These are phyloP conservation scores for Verticillium alfalfae DNA, from an alignment of 2,329 filamentous ascomycete genomes.

Conservation along the genomic window DNA sequence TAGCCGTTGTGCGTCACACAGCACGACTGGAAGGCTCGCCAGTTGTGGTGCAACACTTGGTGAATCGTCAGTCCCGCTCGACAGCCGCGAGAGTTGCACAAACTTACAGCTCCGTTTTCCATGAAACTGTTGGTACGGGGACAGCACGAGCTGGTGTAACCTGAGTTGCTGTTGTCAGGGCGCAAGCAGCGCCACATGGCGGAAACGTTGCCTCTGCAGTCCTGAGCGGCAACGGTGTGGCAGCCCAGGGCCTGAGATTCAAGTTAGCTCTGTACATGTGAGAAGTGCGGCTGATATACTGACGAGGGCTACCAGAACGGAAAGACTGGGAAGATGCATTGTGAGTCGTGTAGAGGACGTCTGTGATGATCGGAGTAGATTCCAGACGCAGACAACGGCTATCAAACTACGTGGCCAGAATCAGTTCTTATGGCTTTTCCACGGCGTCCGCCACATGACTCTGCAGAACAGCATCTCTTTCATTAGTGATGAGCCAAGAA, in stretches of 20 bases:
- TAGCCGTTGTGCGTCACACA: background rate
- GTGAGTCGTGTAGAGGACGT: background rate
- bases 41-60: conserved; percentile 1
- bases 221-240: background rate
- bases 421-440: background rate
- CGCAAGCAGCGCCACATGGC: background rate
- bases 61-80: background rate
- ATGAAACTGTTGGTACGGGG: background rate
- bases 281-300: background rate
- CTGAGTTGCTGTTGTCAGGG: conserved; percentile 1
- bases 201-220: background rate
- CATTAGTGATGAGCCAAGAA: background rate
- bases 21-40: background rate
- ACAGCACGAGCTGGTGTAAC: conserved; percentile 3
- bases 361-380: background rate
- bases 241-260: background rate
- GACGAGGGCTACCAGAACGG: background rate
- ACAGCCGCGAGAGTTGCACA: accelerated
- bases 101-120: background rate
- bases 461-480: background rate
- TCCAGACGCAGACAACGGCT: background rate
- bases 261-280: background rate
- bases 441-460: background rate
- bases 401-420: background rate
- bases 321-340: background rate